Base-by-base conservation (phyloP, 2,329 filamentous ascomycete genomes). In the Trichophaea hybrida region DNA sequence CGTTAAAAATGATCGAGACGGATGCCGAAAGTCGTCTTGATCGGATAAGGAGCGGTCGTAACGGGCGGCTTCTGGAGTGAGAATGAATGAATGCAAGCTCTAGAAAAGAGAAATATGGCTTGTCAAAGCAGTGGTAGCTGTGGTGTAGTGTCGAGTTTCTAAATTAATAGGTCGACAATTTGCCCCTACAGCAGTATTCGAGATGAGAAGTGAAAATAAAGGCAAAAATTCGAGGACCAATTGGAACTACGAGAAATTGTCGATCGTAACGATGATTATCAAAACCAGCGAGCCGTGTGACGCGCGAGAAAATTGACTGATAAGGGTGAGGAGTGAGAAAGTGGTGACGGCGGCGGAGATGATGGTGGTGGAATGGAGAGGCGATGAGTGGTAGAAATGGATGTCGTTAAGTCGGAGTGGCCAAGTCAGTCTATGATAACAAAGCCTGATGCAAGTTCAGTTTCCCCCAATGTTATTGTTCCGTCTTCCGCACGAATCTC, bases 131-230 rank as follows among this genome's bases (percentile, higher is more conserved):
- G 55, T 62, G 60, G 49, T 55, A 55, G 34, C 15, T 56, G 61
- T 62, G 55, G 59, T 55, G 53, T 24, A 43, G 17, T 17, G 62
- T 64, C 64, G 63, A 65, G 59, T 58, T 58, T 35, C 64, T 66
- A 66, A 66, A 60, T 66, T 66, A 66, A 66, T 66, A 66, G 60
- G 63, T 65, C 63, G 63, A 63, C 58, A 58, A 56, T 53, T 61
- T 55, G 62, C 48, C n/a, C 6, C 51, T 5, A 15, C 60, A 56
- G 49, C 34, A 49, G 43, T 31, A 57, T 46, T 62, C 57, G 56
- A 54, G 34, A 38, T 55, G n/a, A 49, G 15, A 34, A 35, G 44
- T 48, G 34, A 15, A 8, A 13, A 13, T 55, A 55, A 54, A 60
- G 49, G 55, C 49, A 59, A 48, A 61, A 58, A 53, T 55, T 58